phyloP scores from a whole-genome alignment of 2,329 filamentous ascomycete species.

The Beauveria sp. region DNA sequence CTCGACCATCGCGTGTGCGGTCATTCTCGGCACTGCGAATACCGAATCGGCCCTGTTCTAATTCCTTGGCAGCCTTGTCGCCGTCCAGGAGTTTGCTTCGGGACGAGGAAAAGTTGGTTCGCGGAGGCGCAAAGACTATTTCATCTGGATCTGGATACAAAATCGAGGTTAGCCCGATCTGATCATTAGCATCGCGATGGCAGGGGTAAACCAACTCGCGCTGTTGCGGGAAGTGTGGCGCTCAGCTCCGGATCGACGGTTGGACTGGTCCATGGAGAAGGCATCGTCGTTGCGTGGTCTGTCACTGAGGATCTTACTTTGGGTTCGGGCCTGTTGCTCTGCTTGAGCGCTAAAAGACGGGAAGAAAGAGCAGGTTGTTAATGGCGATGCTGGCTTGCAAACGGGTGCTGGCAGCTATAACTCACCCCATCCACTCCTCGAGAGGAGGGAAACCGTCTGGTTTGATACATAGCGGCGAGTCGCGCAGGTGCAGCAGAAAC shows the following conservation, averaged over 20 bases:
- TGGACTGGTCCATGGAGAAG: conserved; percentile 39
- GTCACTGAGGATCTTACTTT: conserved; percentile 36
- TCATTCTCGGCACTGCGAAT: conserved; percentile 47
- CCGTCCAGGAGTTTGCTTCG: conserved; percentile 49
- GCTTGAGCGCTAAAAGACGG: conserved; percentile 31
- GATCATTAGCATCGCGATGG: background rate
- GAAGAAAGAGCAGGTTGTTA: conserved; percentile 9
- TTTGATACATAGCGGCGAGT: conserved; percentile 77
- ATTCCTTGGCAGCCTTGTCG: conserved; percentile 46
- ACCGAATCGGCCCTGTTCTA: conserved; percentile 52
- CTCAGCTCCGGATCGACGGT: conserved; percentile 44
- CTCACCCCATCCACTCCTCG: conserved; percentile 96
- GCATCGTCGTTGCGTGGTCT: conserved; percentile 37
- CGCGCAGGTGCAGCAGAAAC: conserved; percentile 65
- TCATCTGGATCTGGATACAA: conserved; percentile 59
- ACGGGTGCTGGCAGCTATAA: conserved; percentile 13
- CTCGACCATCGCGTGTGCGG: conserved; percentile 40
- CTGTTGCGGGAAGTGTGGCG: conserved; percentile 49
- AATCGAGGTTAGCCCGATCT: background rate
- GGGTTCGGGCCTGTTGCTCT: conserved; percentile 38
- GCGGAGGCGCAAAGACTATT: conserved; percentile 77
- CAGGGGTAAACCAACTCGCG: conserved; percentile 40
- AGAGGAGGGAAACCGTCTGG: conserved; percentile 71
- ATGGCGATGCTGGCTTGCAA: background rate
- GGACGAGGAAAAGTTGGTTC: conserved; percentile 73